A percentile compares a stretch with the other conserved stretches of the same genome.
Evolutionary conservation across 2,329 filamentous ascomycete species (phyloP).

Genomic region (Bipolaris bicolor): DNA sequence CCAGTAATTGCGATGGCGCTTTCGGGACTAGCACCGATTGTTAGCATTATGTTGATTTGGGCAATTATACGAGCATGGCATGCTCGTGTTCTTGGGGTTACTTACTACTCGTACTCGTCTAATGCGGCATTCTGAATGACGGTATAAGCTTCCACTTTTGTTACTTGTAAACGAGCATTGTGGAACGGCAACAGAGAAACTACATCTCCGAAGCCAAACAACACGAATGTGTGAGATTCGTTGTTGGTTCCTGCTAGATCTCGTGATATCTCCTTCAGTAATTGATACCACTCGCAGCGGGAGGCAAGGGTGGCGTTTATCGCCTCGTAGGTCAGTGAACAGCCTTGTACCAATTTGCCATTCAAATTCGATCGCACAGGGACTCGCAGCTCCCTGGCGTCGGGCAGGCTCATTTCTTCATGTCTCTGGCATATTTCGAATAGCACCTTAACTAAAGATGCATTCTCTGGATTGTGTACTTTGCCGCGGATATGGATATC

Average conservation of each 20-base stretch:
- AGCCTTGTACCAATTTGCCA: conserved; percentile 6
- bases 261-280: conserved; percentile 23
- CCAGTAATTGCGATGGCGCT: conserved; percentile 19
- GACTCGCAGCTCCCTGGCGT: conserved; percentile 16
- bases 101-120: conserved; percentile 14
- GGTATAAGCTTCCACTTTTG: conserved; percentile 19
- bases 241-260: conserved; percentile 15
- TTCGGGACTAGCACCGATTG: conserved; percentile 6
- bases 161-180: conserved; percentile 13
- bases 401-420: conserved; percentile 17
- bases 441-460: conserved; percentile 22
- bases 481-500: conserved; percentile 29
- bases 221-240: conserved; percentile 21
- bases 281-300: conserved; percentile 29
- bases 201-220: conserved; percentile 32
- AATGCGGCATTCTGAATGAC: conserved; percentile 9
- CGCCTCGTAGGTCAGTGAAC: conserved; percentile 17
- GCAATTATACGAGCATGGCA: not conserved
- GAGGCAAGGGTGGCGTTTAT: conserved; percentile 27
- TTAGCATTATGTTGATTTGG: conserved; percentile 5
- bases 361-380: conserved; percentile 24
- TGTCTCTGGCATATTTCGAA: conserved; percentile 10
- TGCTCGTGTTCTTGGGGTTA: not conserved
- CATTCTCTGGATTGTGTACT: conserved; percentile 32
- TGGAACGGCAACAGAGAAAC: conserved; percentile 27